Evolutionary conservation across 2,329 filamentous ascomycete genomes (phyloP).

Genomic region (Alternaria angustiovoidea): DNA sequence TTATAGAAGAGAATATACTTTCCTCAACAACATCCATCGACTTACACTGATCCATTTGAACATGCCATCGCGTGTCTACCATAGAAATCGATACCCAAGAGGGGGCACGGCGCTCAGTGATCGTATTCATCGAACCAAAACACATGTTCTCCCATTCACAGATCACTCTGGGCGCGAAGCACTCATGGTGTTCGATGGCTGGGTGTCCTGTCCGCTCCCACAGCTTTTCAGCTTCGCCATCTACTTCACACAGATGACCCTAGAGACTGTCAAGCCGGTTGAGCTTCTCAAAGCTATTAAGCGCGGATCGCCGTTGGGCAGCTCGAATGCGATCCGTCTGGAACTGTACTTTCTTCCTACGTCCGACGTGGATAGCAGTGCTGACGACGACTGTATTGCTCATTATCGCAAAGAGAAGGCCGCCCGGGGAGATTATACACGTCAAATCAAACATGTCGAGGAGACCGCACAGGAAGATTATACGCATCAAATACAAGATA

Average conservation of each 20-base stretch:
- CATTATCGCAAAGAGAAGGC: conserved; percentile 19
- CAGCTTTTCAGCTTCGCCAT: conserved; percentile 20
- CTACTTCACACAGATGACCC: conserved; percentile 22
- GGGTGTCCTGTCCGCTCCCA: conserved; percentile 18
- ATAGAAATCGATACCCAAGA: too few relatives aligned
- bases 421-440: conserved; percentile 14
- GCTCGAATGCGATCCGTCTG: conserved; percentile 3
- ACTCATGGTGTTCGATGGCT: conserved; percentile 14
- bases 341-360: conserved; percentile 12
- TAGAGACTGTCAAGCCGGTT: conserved; percentile 14
- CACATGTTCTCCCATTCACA: conserved; percentile 20
- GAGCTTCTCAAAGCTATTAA: conserved; percentile 17
- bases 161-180: conserved; percentile 16
- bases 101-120: background rate
- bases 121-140: conserved; percentile 19
- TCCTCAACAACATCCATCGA: too few relatives aligned
- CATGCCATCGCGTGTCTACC: too few relatives aligned
- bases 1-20: background rate
- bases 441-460: conserved; percentile 13
- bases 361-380: conserved; percentile 1
- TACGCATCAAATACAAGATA: too few relatives aligned
- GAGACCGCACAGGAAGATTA: too few relatives aligned
- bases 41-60: too few relatives aligned
- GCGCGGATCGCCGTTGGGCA: background rate
- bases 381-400: conserved; percentile 9